Evolutionary conservation across 116 monocot genomes (phyloP), one percentile per base, ranked within the genome.

Genomic region (Dioscorea cayenensis): DNA sequence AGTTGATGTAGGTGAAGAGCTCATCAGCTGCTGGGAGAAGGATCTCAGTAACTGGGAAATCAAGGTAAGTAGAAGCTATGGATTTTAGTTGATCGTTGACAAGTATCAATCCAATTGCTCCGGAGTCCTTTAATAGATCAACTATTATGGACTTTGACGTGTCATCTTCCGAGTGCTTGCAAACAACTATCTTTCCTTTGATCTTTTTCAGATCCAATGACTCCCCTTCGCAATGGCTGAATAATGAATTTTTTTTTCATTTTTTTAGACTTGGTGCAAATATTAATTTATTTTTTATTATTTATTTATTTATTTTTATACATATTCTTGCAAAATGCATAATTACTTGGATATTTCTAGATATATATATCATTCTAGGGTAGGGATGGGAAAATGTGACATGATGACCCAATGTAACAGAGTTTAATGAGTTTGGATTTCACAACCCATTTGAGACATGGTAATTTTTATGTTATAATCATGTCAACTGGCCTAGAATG

Each of bases 111-210:
- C 94, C 94, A 5, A 69, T 22, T 19, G 90, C 87, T 49, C 87
- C 90, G 14, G 58, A 52, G 66, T 68, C 79, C 55, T 87, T 66
- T 63, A 87, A 36, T 21, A 0, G 51, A 29, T 78, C 60, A 11
- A 68, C 32, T 49, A 81, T 90, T 9, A 11, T 10, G 2, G 4
- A 22, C 69, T 72, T 85, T 0, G 74, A 65, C 1, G 65, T 19
- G 36, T 77, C 90, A 10, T 49, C 65, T 0, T 61, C 3, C 0
- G 75, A 81, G 67, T 94, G 85, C 49, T 74, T 71, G 77, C 94
- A 94, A 3, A 87, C 67, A 35, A 90, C 84, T 71, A 94, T 94
- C 63, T 87, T 90, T 13, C 85, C 87, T 69, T 83, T 81, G 52
- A 83, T 75, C 82, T 85, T 87, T 12, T 63, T 69, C 5, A 16